These are phyloP conservation scores for Xylaria palmicola DNA, from an alignment of 495 filamentous ascomycete species.

Conservation along the genomic window DNA sequence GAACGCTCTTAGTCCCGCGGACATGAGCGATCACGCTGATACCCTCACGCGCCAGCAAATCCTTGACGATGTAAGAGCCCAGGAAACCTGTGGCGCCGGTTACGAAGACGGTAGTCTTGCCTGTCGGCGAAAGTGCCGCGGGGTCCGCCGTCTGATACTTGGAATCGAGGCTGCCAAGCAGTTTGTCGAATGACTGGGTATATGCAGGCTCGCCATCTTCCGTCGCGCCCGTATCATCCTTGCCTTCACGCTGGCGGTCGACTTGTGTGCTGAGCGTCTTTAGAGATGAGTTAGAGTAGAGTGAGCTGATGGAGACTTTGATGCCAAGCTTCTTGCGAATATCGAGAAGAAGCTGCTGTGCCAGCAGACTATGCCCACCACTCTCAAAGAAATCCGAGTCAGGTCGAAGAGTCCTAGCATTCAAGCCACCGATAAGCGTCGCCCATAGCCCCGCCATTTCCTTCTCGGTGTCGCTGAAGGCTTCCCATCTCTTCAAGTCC, in stretches of 20 bases:
- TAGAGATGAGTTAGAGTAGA: slow-evolving; percentile 76
- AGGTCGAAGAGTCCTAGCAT: slow-evolving; percentile 58
- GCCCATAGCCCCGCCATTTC: slow-evolving; percentile 38
- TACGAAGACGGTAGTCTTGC: slow-evolving; percentile 66
- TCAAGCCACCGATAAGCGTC: slow-evolving; percentile 53
- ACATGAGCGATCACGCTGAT: slow-evolving; percentile 69
- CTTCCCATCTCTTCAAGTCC: slow-evolving; percentile 66
- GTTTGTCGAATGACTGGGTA: slow-evolving; percentile 55
- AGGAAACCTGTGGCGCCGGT: slow-evolving; percentile 93
- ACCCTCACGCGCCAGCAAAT: slow-evolving; percentile 52
- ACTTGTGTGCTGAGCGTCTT: slow-evolving; percentile 71
- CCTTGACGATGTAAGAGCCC: slow-evolving; percentile 75
- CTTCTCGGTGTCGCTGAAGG: slow-evolving; percentile 44
- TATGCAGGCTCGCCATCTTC: slow-evolving; percentile 67
- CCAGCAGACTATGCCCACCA: slow-evolving; percentile 84
- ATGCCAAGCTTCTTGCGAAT: slow-evolving; percentile 62
- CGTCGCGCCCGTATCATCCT: slow-evolving; percentile 34
- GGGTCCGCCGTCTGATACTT: slow-evolving; percentile 41
- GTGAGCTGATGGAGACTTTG: slow-evolving; percentile 71
- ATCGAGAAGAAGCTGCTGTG: slow-evolving; percentile 75
- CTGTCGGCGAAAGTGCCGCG: slow-evolving; percentile 24
- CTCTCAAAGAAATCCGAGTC: slow-evolving; percentile 81
- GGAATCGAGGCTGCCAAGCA: slow-evolving; percentile 33
- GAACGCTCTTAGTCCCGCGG: slow-evolving; percentile 54
- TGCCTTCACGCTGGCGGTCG: slow-evolving; percentile 49